A percentile compares a stretch with the other conserved stretches of the same genome.
These are phyloP conservation scores for Penicillium carneum DNA, from an alignment of 2,329 filamentous ascomycete genomes.

Conservation along the genomic window DNA sequence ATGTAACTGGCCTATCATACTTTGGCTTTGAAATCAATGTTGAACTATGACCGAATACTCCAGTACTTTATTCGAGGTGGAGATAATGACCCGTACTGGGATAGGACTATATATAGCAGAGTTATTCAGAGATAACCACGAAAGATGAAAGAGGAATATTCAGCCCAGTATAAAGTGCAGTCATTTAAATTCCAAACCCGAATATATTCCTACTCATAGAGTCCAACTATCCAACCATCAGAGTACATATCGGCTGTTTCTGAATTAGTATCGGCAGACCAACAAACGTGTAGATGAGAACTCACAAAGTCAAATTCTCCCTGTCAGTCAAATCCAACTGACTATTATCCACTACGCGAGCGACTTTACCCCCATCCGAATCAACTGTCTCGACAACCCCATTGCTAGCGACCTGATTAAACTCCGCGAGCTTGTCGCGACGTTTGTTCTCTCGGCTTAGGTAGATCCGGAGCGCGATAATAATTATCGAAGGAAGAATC, in stretches of 20 bases:
- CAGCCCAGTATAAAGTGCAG: not conserved
- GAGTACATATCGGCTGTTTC: constrained; percentile 11
- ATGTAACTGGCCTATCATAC: not conserved
- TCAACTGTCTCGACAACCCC: constrained; percentile 37
- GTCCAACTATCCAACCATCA: not conserved
- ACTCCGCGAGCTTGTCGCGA: constrained; percentile 42
- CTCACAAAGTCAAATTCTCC: constrained; percentile 44
- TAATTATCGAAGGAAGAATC: constrained; percentile 51
- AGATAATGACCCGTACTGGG: not conserved
- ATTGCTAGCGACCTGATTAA: constrained; percentile 32
- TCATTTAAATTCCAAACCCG: not conserved
- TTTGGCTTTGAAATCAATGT: not conserved
- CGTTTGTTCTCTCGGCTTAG: constrained; percentile 53
- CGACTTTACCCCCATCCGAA: constrained; percentile 38
- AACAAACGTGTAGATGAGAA: not conserved
- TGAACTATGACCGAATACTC: not conserved
- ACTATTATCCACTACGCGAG: constrained; percentile 46
- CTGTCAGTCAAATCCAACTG: constrained; percentile 49
- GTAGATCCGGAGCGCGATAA: constrained; percentile 52
- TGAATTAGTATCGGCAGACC: not conserved
- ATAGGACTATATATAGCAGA: not conserved
- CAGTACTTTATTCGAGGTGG: not conserved
- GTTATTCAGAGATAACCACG: not conserved
- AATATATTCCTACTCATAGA: no score
- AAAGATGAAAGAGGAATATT: not conserved